Evolutionary conservation across 305 asterid genomes (phyloP).

Genomic region (Fraxinus paxiana): DNA sequence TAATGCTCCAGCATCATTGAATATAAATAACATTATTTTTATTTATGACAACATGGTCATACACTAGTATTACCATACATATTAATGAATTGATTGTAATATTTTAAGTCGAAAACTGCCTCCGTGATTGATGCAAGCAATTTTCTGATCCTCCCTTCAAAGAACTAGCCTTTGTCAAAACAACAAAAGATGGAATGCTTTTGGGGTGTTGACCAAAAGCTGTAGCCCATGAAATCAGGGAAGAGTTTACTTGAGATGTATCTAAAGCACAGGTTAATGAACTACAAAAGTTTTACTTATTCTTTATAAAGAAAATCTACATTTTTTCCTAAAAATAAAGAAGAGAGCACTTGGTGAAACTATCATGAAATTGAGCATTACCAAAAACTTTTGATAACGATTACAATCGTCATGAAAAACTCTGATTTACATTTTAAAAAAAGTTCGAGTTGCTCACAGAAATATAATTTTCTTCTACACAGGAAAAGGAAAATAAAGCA

Average conservation of each 20-base stretch:
- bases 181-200: neutral
- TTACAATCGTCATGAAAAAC: neutral
- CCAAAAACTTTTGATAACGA: neutral
- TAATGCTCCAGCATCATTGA: neutral
- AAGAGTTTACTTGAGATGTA: neutral
- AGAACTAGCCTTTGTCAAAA: neutral
- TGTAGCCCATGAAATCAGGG: neutral
- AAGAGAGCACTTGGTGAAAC: neutral
- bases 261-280: neutral
- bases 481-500: neutral
- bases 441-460: neutral
- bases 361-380: neutral
- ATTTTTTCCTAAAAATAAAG: neutral
- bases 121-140: slow-evolving; percentile 29
- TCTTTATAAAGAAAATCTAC: neutral
- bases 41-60: neutral
- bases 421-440: neutral
- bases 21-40: neutral
- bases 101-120: neutral
- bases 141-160: neutral
- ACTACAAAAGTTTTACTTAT: neutral
- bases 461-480: neutral
- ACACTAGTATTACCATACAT: neutral
- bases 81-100: neutral
- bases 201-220: neutral